Base-by-base conservation (phyloP, 1,284 basidiomycete species). In the Erythrobasidium hasegawianum region DNA sequence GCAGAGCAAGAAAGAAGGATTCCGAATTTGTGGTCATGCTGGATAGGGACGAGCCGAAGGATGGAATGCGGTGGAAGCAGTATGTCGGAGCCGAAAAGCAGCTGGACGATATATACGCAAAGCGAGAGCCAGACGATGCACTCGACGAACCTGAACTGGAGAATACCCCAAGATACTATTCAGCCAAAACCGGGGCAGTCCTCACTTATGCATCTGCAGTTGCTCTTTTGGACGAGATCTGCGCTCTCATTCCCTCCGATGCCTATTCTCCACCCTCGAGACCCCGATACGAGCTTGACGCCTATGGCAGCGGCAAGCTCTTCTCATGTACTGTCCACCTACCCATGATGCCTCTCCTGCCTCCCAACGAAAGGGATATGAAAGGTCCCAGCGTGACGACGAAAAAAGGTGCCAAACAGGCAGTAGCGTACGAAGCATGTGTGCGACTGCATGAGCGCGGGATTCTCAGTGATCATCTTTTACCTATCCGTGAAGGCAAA, bases 21-120 rank as follows among this genome's bases (percentile, higher is more conserved):
- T 90, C 89, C 0, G 86, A 84, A 0, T 91, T 88, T 72, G 80
- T 91, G 45, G 81, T 91, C 49, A 87, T 93, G 87, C 80, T 88
- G 14, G 83, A 85, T 62, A 10, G 56, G 9, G 83, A 84, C 59
- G 81, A 86, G 58, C 76, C 77, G 1, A 76, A 79, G 5, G 82
- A 85, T 62, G 79, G 80, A 14, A 81, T 82, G 59, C 90, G 89
- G 75, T 76, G 80, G 18, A 26, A 24, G 20, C 24, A 53, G 9
- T 57, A 52, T 39, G 22, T 27, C 8, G 60, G 77, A 82, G 50
- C 14, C 13, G 64, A 59, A 43, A 8, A 16, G n/a, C 27, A 55
- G 27, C 22, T 61, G 20, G 58, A 61, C 20, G 27, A 41, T 9
- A 40, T 59, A 8, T 26, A 54, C 14, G 45, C 78, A 0, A 79